Base-by-base conservation (phyloP, 2,329 filamentous ascomycete species). In the Ophiocordyceps camponoti-leonardi region DNA sequence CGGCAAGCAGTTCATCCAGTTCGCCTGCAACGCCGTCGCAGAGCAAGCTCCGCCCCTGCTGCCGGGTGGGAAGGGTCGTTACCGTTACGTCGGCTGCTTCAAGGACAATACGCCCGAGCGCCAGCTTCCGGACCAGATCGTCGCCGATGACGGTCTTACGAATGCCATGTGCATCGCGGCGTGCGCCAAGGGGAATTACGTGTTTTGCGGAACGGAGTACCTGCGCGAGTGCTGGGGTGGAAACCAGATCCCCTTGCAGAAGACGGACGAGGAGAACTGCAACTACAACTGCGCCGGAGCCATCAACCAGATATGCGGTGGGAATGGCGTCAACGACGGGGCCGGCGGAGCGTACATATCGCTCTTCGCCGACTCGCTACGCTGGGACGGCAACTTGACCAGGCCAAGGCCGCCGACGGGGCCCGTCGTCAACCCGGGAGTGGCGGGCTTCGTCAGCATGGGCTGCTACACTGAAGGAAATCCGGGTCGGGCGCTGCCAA, bases 211-310 rank as follows among this genome's bases (percentile, higher is more conserved):
- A 2, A 70, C 67, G 0, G 61, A 73, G 45, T 75, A 74, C 48
- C 58, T 66, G 18, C 52, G 58, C 13, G 72, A 77, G 51, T 76
- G 73, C 52, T 77, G 73, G 73, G 71, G 61, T 18, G 73, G 74
- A 2, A 66, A 66, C 23, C 63, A 52, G 0, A 62, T 72, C 22
- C 72, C 72, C 0, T 58, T 53, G 0, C 53, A 62, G 13, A 58
- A 67, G 49, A 68, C 70, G 1, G 58, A 58, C 18, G 66, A 71
- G 4, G 52, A 44, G 5, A 62, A 73, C 49, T 77, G 74, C 58
- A 70, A 71, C 56, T 75, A 63, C 47, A 54, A 64, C 35, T 78
- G 74, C 49, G 51, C 59, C 0, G 73, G 72, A 1, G 64, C 69
- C 41, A 47, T 67, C 26, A 66, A 67, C 47, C 61, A 75, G 51